Evolutionary conservation across 2,329 filamentous ascomycete genomes (phyloP), one percentile per base, ranked within the genome.

Genomic region (Aquanectria penicillioides): DNA sequence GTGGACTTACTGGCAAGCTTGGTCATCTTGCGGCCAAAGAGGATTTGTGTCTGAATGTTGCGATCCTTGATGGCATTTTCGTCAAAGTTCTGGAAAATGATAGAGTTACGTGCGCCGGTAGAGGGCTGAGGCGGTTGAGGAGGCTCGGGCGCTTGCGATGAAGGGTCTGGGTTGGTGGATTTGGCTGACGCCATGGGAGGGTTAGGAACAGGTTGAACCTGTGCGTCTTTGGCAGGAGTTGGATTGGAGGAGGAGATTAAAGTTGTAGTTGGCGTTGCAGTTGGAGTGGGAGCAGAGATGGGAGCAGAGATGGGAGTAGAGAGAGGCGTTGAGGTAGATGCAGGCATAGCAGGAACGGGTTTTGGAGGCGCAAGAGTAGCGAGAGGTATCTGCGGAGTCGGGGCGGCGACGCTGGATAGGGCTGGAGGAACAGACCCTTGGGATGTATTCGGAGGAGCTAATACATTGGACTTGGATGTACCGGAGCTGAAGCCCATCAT

Each of bases 1-100:
- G 5, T 10, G 20, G 18, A 75, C 82, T 71, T 76, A 86, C 83
- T 87, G 20, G 79, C 74, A 34, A 87, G 80, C 63, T 80, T 85
- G 66, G 69, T 80, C 83, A 87, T 87, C 66, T 85, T 85, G 56
- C 83, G 78, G 40, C 83, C 83, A 67, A 88, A 87, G 18, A 88
- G 75, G 47, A 88, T 83, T 60, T 82, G 82, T 11, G 82, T 86
- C 72, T 88, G 85, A 5, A 86, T 77, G 38, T 79, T 75, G 67
- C 83, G 84, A 62, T 87, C 84, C 65, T 81, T 81, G 60, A 87
- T 79, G 41, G 81, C 81, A 46, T 81, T 78, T 38, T 85, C 80
- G 66, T 87, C 80, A 68, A 88, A 87, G 62, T 86, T 86, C 51
- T 86, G 85, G 26, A 86, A 80, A 44, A 87, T 82, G 59, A 87